Evolutionary conservation across 177 flowering plant species (phyloP).

Genomic region (Viscum album): DNA sequence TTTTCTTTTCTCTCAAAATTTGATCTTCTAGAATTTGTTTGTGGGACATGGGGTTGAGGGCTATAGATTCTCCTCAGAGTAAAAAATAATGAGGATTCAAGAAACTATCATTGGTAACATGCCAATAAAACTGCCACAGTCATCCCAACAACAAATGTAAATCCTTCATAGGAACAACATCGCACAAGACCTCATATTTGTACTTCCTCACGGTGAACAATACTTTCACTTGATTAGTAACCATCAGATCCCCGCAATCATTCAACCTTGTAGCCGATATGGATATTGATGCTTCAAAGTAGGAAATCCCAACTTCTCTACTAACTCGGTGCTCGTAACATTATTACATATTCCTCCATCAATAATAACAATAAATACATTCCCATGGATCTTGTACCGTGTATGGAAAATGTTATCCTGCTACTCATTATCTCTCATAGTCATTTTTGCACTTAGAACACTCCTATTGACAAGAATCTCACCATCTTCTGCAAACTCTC

Average conservation of each 20-base stretch:
- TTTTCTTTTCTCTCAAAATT: neutral
- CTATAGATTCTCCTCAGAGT: neutral
- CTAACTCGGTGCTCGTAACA: neutral
- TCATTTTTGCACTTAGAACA: neutral
- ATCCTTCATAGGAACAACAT: neutral
- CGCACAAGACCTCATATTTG: neutral
- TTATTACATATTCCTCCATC: neutral
- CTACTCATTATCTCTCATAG: neutral
- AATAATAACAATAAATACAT: neutral
- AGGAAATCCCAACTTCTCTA: neutral
- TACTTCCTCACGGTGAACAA: neutral
- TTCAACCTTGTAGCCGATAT: neutral
- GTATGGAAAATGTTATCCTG: neutral
- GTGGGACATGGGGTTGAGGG: neutral
- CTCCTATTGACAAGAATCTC: neutral
- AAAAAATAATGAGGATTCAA: neutral
- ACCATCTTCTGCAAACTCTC: neutral
- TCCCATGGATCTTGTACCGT: neutral
- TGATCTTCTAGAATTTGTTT: neutral
- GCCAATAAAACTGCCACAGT: neutral
- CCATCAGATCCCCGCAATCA: neutral
- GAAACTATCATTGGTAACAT: neutral
- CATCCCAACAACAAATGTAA: neutral
- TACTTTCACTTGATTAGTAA: neutral
- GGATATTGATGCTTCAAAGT: neutral